Base-by-base conservation (phyloP, 805 yeast genomes). In the Metschnikowia vanudenii region DNA sequence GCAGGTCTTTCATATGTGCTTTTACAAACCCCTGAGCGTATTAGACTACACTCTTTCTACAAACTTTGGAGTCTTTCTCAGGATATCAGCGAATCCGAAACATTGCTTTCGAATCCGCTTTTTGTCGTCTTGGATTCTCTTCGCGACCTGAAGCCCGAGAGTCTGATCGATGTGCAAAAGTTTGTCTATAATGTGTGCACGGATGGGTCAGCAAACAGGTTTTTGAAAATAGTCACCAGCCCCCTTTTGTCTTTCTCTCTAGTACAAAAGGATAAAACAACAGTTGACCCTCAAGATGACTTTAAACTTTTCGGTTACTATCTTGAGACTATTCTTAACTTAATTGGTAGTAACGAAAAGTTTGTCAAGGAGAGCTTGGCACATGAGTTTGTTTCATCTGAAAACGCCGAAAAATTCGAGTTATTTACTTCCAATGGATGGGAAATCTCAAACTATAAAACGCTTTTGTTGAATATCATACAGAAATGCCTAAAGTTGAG, bases 61-160 rank as follows among this genome's bases (percentile, higher is more conserved):
- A 74, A 80, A 8, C 60, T 91, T 4, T 92, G 97, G 97, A 73
- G 74, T 3, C 92, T 87, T 55, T 76, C 92, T 0, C 50, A 65
- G 8, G 63, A 72, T n/a, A 59, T 65, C 32, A 76, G 74, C 37
- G 88, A 81, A 31, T 60, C 67, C 0, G 82, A 75, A 41, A 52
- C 62, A 2, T 64, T 85, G 7, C 63, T 89, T 11, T 67, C 75
- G 6, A 73, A 84, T 51, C 94, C 96, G 0, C 61, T 89, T 5
- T 80, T 82, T 49, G 60, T 88, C 1, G 67, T 88, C 14, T 62
- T 91, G 29, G 96, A 90, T 59, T 68, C 69, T 34, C 49, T 49
- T 26, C 41, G 40, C 10, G 37, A 22, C 16, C 22, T 16, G 18
- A 39, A 32, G 18, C 35, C 43, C 10, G 45, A 35, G 3, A 41